Percentiles rank a stretch among this genome's conserved stretches.
phyloP scores from a whole-genome alignment of 306 rosid genomes.

The Luffa aegyptiaca region DNA sequence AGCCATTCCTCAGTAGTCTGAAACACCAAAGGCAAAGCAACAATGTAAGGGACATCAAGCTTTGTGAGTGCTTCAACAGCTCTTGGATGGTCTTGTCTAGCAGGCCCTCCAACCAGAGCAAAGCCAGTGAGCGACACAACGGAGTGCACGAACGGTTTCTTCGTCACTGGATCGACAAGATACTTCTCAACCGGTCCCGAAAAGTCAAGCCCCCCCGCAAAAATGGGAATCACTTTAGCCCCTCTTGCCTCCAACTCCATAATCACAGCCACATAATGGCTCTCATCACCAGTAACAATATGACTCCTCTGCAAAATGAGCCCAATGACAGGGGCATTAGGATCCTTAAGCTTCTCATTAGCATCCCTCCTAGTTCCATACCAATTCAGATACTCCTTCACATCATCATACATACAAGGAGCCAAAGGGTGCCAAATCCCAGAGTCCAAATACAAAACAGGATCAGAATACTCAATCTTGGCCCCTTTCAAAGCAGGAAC shows the following conservation, averaged over 20 bases:
- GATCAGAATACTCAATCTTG: constrained; percentile 73
- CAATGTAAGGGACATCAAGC: constrained; percentile 92
- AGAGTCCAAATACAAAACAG: constrained; percentile 75
- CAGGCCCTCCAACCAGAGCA: constrained; percentile 98
- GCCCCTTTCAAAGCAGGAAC: constrained; percentile 70
- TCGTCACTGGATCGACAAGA: constrained; percentile 66
- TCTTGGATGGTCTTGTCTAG: constrained; percentile 96
- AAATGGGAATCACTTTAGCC: constrained; percentile 89
- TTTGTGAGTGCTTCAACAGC: constrained; percentile 78
- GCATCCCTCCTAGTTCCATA: constrained; percentile 87
- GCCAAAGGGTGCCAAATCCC: constrained; percentile 99
- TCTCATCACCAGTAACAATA: constrained; percentile 95
- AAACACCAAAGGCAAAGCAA: constrained; percentile 92
- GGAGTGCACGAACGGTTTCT: constrained; percentile 70
- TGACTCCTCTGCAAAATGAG: constrained; percentile 89
- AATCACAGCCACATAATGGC: constrained; percentile 94
- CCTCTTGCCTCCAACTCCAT: constrained; percentile 97
- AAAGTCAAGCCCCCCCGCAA: constrained; percentile 89
- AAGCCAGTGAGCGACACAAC: constrained; percentile 86
- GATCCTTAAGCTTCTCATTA: constrained; percentile 68
- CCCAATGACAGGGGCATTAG: constrained; percentile 54
- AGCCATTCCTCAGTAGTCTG: constrained; percentile 99
- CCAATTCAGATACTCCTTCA: constrained; percentile 97
- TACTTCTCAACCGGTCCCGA: constrained; percentile 92
- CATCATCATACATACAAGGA: constrained; percentile 95